Conservation (phyloP, 2,329 filamentous ascomycete genomes). For the Cyanodermella asteris region DNA sequence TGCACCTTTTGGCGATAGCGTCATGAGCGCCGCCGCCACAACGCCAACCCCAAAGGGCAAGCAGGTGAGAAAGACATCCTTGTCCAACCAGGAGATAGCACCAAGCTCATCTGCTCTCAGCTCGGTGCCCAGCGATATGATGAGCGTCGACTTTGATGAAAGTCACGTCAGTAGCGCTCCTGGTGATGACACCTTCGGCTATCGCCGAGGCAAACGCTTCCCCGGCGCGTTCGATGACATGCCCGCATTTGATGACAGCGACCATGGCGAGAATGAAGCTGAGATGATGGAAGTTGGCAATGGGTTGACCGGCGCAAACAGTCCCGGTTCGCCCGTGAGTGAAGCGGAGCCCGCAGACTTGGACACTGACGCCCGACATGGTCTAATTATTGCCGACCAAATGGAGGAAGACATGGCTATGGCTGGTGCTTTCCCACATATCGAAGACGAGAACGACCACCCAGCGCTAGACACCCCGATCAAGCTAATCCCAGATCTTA, state of each 20-base stretch:
- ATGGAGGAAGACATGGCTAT: slow-evolving; percentile 37
- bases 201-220: slow-evolving; percentile 31
- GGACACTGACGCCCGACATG: slow-evolving; percentile 30
- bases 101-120: too few relatives aligned
- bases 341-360: slow-evolving; percentile 28
- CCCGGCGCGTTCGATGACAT: slow-evolving; percentile 64
- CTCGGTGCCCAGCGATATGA: slow-evolving; percentile 14
- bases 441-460: slow-evolving; percentile 53
- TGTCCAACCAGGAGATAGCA: too few relatives aligned
- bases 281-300: slow-evolving; percentile 24
- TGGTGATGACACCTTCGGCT: slow-evolving; percentile 39
- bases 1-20: too few relatives aligned
- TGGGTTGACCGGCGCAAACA: slow-evolving; percentile 54
- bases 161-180: slow-evolving; percentile 5
- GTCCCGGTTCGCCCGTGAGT: slow-evolving; percentile 39
- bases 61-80: slow-evolving; percentile 14
- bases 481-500: slow-evolving; percentile 32
- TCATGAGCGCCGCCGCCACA: slow-evolving; percentile 28
- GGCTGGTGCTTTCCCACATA: slow-evolving; percentile 55
- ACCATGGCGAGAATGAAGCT: slow-evolving; percentile 34
- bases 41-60: slow-evolving; percentile 20
- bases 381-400: slow-evolving; percentile 42
- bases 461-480: slow-evolving; percentile 27
- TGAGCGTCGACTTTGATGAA: slow-evolving; percentile 19
- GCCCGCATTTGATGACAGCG: slow-evolving; percentile 32